Evolutionary conservation across 345 rosid species (phyloP), one percentile per base, ranked within the genome.

Genomic region (Xanthoceras sorbifolium): DNA sequence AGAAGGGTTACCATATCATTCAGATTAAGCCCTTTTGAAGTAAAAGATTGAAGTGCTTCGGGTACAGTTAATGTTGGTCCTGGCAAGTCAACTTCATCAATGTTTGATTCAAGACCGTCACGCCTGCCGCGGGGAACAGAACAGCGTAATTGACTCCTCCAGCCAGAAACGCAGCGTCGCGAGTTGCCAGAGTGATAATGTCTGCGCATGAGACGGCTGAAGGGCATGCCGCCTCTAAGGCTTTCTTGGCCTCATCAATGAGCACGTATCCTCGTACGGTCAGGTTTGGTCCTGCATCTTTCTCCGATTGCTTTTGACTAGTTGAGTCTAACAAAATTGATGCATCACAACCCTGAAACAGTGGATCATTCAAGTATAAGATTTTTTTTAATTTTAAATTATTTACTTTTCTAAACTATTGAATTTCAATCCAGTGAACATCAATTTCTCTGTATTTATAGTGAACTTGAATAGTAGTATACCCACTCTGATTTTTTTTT

Each of bases 161-260:
- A 6, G 91, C 88, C 1, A 93, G 81, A 59, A 75, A 79, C 2
- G 91, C 90, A 0, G 92, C 76, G 28, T 93, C 93, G 31, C 93
- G 82, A 1, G 95, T 85, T 0, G 94, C 97, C 11, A 90, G 75
- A 10, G 93, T 74, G 65, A 93, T 70, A 20, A 86, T 83, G 67
- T 91, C 97, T 1, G 98, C 91, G 46, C 97, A 92, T 8, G 98
- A 94, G 28, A 94, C 97, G 0, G 79, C 87, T 6, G 79, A 71
- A 18, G 94, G 94, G 67, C 96, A 94, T 0, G 78, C 81, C 0
- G 80, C 71, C 68, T 92, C 97, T 32, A 94, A 76, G 31, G 78
- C 83, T 67, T 78, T 78, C 84, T 90, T 94, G 25, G 87, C 87
- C 17, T 80, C 73, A 71, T 94, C 96, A 1, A 94, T 90, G 3